Conservation (phyloP, 2,329 filamentous ascomycete species). For the Purpureocillium lavendulum region DNA sequence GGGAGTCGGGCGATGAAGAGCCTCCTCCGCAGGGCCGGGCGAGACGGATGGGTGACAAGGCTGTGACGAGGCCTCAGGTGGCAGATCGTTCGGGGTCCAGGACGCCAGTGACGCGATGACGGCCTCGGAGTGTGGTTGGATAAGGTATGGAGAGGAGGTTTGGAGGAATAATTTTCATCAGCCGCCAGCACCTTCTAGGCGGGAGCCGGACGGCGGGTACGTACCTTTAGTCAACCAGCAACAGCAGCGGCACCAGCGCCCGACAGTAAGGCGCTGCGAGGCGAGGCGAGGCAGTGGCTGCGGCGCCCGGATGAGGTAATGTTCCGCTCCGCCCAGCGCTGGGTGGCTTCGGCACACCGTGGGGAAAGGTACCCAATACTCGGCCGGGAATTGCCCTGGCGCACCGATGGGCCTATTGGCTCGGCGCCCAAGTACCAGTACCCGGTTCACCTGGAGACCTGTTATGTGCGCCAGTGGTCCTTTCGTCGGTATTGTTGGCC, state of each 20-base stretch:
- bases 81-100: constrained; percentile 14
- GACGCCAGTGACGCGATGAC: constrained; percentile 22
- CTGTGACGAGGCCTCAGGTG: constrained; percentile 13
- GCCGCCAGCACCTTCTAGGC: constrained; percentile 4
- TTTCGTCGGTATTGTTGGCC: not conserved
- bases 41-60: constrained; percentile 10
- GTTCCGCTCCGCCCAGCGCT: not conserved
- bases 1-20: not conserved
- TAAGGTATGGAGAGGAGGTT: constrained; percentile 15
- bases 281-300: too few relatives aligned
- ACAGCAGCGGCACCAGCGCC: too few relatives aligned
- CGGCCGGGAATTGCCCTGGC: too few relatives aligned
- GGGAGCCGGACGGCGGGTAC: too few relatives aligned
- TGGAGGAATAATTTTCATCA: constrained; percentile 28
- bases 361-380: too few relatives aligned
- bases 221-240: too few relatives aligned
- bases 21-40: constrained; percentile 5
- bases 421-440: too few relatives aligned
- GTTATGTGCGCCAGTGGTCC: too few relatives aligned
- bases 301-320: not conserved
- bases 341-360: too few relatives aligned
- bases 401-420: too few relatives aligned
- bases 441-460: too few relatives aligned
- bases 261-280: too few relatives aligned
- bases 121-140: constrained; percentile 15